phyloP scores from a whole-genome alignment of 2,329 filamentous ascomycete species.

The Cercospora beticola region DNA sequence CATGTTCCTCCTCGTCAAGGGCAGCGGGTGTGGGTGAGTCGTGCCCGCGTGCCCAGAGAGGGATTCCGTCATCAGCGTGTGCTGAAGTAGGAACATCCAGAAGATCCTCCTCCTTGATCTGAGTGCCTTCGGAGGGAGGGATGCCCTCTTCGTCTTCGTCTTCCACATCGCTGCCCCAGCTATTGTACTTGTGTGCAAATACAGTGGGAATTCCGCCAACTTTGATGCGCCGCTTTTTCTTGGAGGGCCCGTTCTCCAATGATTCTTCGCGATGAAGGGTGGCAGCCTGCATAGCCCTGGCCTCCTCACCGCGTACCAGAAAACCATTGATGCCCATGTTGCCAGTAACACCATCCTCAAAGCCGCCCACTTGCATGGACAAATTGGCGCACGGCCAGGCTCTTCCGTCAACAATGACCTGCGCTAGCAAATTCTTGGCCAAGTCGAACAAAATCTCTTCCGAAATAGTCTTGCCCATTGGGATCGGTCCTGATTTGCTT shows the following conservation, averaged over 20 bases:
- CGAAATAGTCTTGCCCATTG: conserved; percentile 70
- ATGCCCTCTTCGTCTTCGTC: conserved; percentile 9
- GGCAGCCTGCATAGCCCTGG: conserved; percentile 47
- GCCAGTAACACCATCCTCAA: conserved; percentile 80
- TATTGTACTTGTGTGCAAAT: conserved; percentile 34
- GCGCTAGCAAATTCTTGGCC: conserved; percentile 71
- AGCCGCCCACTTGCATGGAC: conserved; percentile 83
- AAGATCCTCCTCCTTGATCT: conserved; percentile 7
- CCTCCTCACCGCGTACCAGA: conserved; percentile 66
- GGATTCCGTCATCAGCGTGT: conserved; percentile 12
- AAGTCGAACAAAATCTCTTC: conserved; percentile 72
- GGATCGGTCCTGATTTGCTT: conserved; percentile 74
- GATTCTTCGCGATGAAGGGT: conserved; percentile 27
- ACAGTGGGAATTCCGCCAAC: conserved; percentile 40
- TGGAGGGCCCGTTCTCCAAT: conserved; percentile 28
- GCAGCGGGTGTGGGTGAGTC: neutral
- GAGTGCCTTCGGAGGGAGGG: conserved; percentile 12
- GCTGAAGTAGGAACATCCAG: conserved; percentile 12
- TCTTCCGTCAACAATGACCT: conserved; percentile 73
- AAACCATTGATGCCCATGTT: conserved; percentile 87
- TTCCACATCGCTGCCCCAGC: conserved; percentile 22
- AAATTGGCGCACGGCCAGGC: conserved; percentile 93
- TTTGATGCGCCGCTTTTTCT: conserved; percentile 40
- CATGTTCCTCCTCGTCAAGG: neutral
- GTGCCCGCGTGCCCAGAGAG: conserved; percentile 18